phyloP scores from a whole-genome alignment of 306 rosid genomes.

The Casuarina glauca region DNA sequence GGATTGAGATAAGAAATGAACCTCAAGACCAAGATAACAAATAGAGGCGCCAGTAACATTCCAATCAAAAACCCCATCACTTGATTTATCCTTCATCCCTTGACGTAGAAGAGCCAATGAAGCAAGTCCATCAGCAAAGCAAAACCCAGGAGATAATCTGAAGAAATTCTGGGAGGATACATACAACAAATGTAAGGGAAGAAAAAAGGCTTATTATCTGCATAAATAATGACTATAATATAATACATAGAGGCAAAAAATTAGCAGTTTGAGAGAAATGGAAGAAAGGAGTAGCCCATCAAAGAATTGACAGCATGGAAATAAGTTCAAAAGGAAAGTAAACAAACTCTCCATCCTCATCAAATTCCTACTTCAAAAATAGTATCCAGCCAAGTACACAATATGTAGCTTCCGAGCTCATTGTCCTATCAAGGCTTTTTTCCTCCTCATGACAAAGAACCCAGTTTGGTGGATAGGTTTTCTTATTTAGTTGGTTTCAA shows the following conservation, averaged over 20 bases:
- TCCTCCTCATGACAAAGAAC: not conserved
- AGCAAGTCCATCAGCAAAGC: constrained; percentile 98
- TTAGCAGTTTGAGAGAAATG: not conserved
- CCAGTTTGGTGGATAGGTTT: not conserved
- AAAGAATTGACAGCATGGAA: constrained; percentile 3
- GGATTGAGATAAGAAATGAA: constrained; percentile 26
- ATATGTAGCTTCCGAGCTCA: not conserved
- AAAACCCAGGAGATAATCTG: constrained; percentile 96
- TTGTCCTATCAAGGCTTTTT: not conserved
- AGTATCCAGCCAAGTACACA: not conserved
- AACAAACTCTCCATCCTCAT: not conserved
- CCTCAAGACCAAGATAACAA: constrained; percentile 91
- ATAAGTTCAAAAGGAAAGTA: not conserved
- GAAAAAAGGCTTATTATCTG: constrained; percentile 21
- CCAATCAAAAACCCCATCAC: constrained; percentile 81
- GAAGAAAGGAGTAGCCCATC: not conserved
- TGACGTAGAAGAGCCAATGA: constrained; percentile 95
- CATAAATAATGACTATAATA: not conserved
- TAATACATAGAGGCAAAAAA: not conserved
- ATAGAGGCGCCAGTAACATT: constrained; percentile 91
- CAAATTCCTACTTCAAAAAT: not conserved
- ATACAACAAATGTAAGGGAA: constrained; percentile 29
- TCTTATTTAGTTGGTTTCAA: not conserved
- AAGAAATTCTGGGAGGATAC: constrained; percentile 70
- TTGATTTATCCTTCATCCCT: constrained; percentile 92